Percentiles rank a stretch among this genome's conserved stretches.
phyloP scores from a whole-genome alignment of 2,329 filamentous ascomycete species.

The Dactylonectria macrodidyma region DNA sequence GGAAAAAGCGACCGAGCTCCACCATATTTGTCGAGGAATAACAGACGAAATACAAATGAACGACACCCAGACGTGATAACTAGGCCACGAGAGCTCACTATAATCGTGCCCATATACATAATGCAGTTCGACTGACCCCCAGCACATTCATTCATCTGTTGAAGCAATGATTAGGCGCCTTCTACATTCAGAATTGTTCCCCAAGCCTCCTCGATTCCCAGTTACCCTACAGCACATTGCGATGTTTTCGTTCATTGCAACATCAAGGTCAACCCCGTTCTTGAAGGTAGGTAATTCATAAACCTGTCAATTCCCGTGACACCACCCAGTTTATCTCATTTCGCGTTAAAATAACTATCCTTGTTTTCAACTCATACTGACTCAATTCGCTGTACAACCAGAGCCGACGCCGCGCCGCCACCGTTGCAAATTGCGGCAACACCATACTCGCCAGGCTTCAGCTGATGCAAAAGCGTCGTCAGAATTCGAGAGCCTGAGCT shows the following conservation, averaged over 20 bases:
- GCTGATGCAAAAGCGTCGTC: conserved; percentile 90
- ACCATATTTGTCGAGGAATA: conserved; percentile 23
- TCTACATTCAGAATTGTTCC: no score
- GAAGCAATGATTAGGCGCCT: no score
- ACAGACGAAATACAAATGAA: neutral
- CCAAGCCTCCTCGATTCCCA: no score
- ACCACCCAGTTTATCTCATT: neutral
- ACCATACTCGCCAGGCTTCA: conserved; percentile 93
- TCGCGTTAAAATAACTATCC: conserved; percentile 3
- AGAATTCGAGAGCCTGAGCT: conserved; percentile 95
- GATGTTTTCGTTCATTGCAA: no score
- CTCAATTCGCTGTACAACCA: conserved; percentile 90
- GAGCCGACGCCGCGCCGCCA: conserved; percentile 90
- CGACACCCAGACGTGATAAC: no score
- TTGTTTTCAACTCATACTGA: conserved; percentile 58
- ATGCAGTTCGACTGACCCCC: no score
- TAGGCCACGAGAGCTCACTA: no score
- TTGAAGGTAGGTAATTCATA: neutral
- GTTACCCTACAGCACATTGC: no score
- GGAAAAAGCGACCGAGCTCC: conserved; percentile 40
- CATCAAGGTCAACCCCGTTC: neutral
- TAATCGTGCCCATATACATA: no score
- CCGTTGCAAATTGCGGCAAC: conserved; percentile 98
- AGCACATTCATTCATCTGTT: no score
- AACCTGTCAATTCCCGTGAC: neutral